Conservation (phyloP, 148 eudicot species). For the Bassia scoparia region DNA sequence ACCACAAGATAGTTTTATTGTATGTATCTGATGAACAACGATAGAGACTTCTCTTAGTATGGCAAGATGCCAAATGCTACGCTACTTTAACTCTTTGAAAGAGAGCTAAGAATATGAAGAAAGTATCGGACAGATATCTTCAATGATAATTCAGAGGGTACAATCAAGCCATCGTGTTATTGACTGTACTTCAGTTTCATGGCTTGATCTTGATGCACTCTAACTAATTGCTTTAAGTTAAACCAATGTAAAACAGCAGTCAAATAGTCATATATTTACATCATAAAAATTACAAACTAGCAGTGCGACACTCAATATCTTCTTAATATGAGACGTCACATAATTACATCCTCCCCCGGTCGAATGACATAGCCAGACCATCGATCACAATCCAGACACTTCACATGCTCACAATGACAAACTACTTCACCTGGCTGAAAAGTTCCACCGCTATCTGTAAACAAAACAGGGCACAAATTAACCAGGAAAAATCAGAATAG, state of each 20-base stretch:
- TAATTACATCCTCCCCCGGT: background rate
- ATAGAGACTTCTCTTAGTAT: background rate
- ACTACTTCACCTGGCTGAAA: background rate
- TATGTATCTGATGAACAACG: background rate
- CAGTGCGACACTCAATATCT: background rate
- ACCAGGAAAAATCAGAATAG: too few species aligned
- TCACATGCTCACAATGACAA: background rate
- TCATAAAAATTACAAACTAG: background rate
- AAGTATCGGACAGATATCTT: background rate
- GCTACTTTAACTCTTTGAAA: background rate
- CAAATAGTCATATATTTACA: background rate
- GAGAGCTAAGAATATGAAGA: background rate
- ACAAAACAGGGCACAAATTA: background rate
- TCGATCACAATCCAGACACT: background rate
- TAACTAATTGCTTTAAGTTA: background rate
- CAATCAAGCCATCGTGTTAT: background rate
- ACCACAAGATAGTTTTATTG: background rate
- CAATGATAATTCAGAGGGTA: background rate
- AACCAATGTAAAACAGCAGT: background rate
- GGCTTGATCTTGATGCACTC: background rate
- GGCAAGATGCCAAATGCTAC: background rate
- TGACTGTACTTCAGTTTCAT: too few species aligned
- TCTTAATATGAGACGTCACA: background rate
- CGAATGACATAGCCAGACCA: conserved; percentile 2
- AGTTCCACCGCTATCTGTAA: background rate